phyloP scores from a whole-genome alignment of 148 eudicot genomes.

The Persicaria tinctoria region DNA sequence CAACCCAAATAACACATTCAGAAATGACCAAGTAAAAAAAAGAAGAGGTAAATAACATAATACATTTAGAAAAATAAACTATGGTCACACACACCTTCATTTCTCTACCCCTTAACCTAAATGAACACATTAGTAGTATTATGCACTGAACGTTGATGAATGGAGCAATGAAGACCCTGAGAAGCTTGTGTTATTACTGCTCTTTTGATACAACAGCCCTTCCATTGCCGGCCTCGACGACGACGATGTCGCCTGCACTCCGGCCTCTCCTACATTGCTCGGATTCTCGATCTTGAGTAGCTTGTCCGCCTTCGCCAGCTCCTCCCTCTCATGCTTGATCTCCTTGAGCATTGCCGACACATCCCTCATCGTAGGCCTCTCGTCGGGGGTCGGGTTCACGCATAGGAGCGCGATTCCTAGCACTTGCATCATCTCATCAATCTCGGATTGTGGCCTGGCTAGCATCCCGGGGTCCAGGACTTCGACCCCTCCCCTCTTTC shows the following conservation, averaged over 20 bases:
- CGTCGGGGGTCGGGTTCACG: conserved; percentile 51
- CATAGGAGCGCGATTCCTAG: conserved; percentile 70
- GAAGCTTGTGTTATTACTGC: conserved; percentile 52
- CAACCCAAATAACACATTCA: not conserved
- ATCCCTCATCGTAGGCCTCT: conserved; percentile 83
- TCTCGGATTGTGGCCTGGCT: conserved; percentile 48
- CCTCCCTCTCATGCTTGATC: conserved; percentile 64
- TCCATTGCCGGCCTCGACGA: conserved; percentile 24
- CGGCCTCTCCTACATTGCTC: conserved; percentile 15
- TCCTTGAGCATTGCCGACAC: conserved; percentile 87
- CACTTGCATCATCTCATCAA: conserved; percentile 70
- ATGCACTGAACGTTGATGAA: conserved; percentile 27
- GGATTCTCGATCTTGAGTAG: conserved; percentile 21
- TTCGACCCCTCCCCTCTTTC: conserved; percentile 38
- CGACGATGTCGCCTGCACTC: conserved; percentile 18
- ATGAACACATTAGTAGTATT: not conserved
- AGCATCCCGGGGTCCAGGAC: conserved; percentile 45
- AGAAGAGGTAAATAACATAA: not conserved
- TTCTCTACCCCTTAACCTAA: not conserved
- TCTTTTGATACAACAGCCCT: conserved; percentile 27
- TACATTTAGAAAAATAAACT: not conserved
- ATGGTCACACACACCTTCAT: not conserved
- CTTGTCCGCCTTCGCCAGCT: conserved; percentile 44
- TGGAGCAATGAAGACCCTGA: conserved; percentile 68
- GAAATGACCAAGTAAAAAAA: not conserved